Evolutionary conservation across 306 rosid genomes (phyloP).

Genomic region (Hippophae tibetana): DNA sequence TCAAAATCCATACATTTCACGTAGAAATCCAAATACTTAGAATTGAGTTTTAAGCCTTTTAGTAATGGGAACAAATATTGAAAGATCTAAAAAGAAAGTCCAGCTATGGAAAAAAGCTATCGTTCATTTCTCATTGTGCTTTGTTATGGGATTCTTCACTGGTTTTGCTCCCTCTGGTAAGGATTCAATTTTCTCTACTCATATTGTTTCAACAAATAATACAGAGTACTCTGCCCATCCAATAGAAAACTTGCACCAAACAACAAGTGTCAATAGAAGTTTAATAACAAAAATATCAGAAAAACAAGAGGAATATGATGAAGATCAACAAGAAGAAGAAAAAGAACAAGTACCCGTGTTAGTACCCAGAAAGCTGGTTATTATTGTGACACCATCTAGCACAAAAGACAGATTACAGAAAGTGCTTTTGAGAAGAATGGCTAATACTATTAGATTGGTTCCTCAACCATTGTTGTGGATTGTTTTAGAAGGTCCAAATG

Average conservation of each 20-base stretch:
- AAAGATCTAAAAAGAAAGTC: slow-evolving; percentile 69
- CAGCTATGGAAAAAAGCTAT: slow-evolving; percentile 82
- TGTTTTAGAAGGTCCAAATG: slow-evolving; percentile 54
- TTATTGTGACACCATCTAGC: slow-evolving; percentile 79
- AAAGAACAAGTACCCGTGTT: slow-evolving; percentile 9
- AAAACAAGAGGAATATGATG: slow-evolving; percentile 6
- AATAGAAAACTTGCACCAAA: slow-evolving; percentile 10
- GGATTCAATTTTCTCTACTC: slow-evolving; percentile 25
- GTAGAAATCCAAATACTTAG: too few species aligned
- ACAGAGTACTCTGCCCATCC: slow-evolving; percentile 36
- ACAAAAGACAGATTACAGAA: slow-evolving; percentile 34
- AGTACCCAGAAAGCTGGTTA: slow-evolving; percentile 40
- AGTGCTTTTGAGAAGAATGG: slow-evolving; percentile 61
- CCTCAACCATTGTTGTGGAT: slow-evolving; percentile 84
- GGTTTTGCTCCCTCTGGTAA: slow-evolving; percentile 85
- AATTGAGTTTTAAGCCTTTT: slow-evolving; percentile 1
- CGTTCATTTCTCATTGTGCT: slow-evolving; percentile 73
- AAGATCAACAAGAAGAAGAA: not conserved
- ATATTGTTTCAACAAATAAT: slow-evolving; percentile 17
- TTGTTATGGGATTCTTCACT: slow-evolving; percentile 80
- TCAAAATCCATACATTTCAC: too few species aligned
- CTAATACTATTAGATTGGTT: slow-evolving; percentile 55
- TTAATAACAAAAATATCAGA: slow-evolving; percentile 20
- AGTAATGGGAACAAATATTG: slow-evolving; percentile 52
- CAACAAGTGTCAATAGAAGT: slow-evolving; percentile 17